Evolutionary conservation across 1,284 basidiomycete species (phyloP).

Genomic region (Hymenochaete sp.): DNA sequence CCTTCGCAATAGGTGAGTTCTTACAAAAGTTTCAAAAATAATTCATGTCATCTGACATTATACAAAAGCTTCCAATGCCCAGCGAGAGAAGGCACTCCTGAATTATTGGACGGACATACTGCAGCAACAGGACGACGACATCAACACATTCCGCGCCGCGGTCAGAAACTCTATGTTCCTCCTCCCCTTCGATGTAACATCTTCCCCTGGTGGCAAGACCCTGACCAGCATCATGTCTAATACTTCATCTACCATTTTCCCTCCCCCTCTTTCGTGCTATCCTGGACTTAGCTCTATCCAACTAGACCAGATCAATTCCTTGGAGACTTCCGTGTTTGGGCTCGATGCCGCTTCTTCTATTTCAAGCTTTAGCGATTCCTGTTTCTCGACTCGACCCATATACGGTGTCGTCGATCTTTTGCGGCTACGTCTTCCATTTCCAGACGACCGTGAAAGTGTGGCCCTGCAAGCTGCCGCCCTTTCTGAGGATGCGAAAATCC

Average conservation of each 20-base stretch:
- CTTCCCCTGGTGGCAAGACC: constrained; percentile 25
- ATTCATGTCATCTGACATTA: too few relatives aligned
- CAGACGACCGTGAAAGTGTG: constrained; percentile 33
- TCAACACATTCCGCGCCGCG: constrained; percentile 38
- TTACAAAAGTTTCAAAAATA: constrained; percentile 16
- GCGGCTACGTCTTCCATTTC: constrained; percentile 46
- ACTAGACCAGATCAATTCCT: constrained; percentile 33
- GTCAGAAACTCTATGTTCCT: constrained; percentile 42
- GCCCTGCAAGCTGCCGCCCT: constrained; percentile 44
- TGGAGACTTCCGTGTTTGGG: constrained; percentile 46
- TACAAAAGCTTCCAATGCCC: constrained; percentile 48
- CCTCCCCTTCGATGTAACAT: constrained; percentile 50
- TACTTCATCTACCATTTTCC: constrained; percentile 38
- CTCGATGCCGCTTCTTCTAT: constrained; percentile 29
- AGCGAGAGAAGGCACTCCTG: constrained; percentile 38
- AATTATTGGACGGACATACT: constrained; percentile 51
- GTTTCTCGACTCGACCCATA: constrained; percentile 47
- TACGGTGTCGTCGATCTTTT: constrained; percentile 56
- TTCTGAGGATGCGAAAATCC: constrained; percentile 33
- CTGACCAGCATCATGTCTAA: constrained; percentile 35
- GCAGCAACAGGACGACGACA: constrained; percentile 34
- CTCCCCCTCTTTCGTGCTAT: constrained; percentile 52
- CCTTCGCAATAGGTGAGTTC: constrained; percentile 44
- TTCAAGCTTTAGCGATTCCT: constrained; percentile 36
- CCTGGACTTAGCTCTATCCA: constrained; percentile 37